Conservation (phyloP, 2,329 filamentous ascomycete genomes). For the Exophiala alcalophila region DNA sequence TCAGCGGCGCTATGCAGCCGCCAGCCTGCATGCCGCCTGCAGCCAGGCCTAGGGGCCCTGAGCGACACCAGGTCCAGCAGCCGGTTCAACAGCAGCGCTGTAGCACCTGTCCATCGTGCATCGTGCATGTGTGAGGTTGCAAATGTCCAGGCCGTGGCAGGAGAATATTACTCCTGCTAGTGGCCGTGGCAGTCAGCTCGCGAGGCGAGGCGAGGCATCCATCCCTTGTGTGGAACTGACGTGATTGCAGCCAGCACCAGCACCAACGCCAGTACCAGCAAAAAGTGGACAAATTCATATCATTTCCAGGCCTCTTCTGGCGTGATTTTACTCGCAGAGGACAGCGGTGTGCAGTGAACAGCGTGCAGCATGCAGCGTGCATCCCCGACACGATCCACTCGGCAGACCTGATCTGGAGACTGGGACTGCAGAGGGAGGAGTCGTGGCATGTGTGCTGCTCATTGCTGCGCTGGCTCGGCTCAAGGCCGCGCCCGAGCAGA, state of each 20-base stretch:
- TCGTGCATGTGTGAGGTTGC: slow-evolving; percentile 26
- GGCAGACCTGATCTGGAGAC: slow-evolving; percentile 7
- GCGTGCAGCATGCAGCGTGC: slow-evolving; percentile 10
- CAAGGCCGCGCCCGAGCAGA: background rate
- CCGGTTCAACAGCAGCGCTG: no score
- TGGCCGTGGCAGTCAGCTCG: slow-evolving; percentile 26
- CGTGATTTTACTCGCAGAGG: background rate
- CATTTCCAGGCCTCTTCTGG: no score
- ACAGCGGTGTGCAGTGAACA: no score
- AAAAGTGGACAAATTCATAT: slow-evolving; percentile 1
- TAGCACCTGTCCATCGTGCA: no score
- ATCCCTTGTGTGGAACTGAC: slow-evolving; percentile 24
- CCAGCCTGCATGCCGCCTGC: slow-evolving; percentile 11
- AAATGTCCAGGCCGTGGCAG: no score
- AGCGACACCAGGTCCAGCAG: no score
- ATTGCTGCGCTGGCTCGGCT: background rate
- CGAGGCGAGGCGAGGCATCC: no score
- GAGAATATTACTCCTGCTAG: no score
- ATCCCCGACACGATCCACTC: slow-evolving; percentile 18
- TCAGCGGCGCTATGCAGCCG: slow-evolving; percentile 19
- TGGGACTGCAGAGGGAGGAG: slow-evolving; percentile 2
- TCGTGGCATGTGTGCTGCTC: slow-evolving; percentile 12
- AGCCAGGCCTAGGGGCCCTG: no score
- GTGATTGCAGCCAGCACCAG: slow-evolving; percentile 18
- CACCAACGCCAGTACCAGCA: background rate